Conservation (phyloP, 1,139 yeast genomes). For the Debaryomyces sp. region DNA sequence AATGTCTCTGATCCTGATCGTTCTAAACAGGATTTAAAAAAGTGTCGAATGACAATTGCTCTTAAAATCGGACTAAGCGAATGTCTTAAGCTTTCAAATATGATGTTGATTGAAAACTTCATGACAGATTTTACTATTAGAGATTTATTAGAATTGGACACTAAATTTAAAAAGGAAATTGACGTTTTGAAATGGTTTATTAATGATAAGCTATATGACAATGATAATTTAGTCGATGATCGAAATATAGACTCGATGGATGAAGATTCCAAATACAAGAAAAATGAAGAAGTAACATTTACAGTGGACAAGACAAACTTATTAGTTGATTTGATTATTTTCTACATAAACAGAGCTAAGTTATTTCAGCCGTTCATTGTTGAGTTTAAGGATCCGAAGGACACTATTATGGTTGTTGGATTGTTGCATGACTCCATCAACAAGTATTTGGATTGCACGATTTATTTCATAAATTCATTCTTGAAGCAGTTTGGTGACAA, state of each 20-base stretch:
- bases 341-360: constrained; percentile 54
- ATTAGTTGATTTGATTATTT: constrained; percentile 45
- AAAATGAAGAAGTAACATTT: constrained; percentile 27
- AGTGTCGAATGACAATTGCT: constrained; percentile 30
- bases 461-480: constrained; percentile 28
- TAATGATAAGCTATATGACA: constrained; percentile 19
- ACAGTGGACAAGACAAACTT: constrained; percentile 39
- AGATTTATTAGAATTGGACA: constrained; percentile 42
- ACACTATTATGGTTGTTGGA: constrained; percentile 28
- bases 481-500: constrained; percentile 21
- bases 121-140: constrained; percentile 47
- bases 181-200: constrained; percentile 31
- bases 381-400: constrained; percentile 36
- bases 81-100: constrained; percentile 50
- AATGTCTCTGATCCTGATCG: constrained; percentile 22
- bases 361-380: constrained; percentile 54
- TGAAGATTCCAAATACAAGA: constrained; percentile 14
- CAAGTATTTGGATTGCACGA: constrained; percentile 39
- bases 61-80: constrained; percentile 53
- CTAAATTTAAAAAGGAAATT: constrained; percentile 45
- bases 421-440: constrained; percentile 40
- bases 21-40: constrained; percentile 24
- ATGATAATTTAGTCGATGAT: constrained; percentile 8
- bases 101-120: constrained; percentile 55
- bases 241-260: constrained; percentile 6